Base-by-base conservation (phyloP, 208 protist species). In the Porcisia hertigi region DNA sequence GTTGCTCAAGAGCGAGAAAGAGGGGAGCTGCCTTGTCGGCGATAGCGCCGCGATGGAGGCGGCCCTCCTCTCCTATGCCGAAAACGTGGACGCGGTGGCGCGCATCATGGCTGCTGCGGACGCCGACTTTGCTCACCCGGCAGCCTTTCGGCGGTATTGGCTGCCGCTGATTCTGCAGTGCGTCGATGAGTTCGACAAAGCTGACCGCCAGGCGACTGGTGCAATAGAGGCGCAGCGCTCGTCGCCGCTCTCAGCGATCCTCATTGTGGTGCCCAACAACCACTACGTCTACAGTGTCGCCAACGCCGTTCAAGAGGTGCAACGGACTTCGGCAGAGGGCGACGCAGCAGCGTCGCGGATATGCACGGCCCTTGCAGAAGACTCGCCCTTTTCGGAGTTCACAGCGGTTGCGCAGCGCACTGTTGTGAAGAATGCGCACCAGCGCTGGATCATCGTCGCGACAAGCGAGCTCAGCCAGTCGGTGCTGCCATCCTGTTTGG, bases 31-130 rank as follows among this genome's bases (percentile, higher is more conserved):
- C 64, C 74, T 95, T 39, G n/a, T 62, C n/a, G 41, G 75, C 45
- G 70, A 57, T n/a, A 57, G 52, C 8, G 62, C 69, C 47, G 59
- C 77, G 36, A 67, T 90, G 12, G 85, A 83, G 49, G 71, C 75
- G 59, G 85, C 95, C 55, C 83, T 96, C 43, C 57, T 67, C 0
- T 55, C 82, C 9, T 92, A 92, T 71, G 90, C 86, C 2, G 89
- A 95, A 54, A 88, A 93, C 60, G 92, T 97, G 63, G 87, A 94
- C 23, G 94, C 95, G 14, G 85, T 90, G 52, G 83, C 89, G 20
- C 87, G 87, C 49, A 76, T 94, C 53, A 86, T 95, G 85, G 89
- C 87, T 14, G 82, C 87, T 20, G 75, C 66, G 8, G 90, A 97
- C 45, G 78, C 84, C 23, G 86, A 95, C 69, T 95, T 95, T 71